Percentiles rank a stretch among this genome's conserved stretches.
Conservation (phyloP, 1,139 yeast species). For the Eremothecium coryli region DNA sequence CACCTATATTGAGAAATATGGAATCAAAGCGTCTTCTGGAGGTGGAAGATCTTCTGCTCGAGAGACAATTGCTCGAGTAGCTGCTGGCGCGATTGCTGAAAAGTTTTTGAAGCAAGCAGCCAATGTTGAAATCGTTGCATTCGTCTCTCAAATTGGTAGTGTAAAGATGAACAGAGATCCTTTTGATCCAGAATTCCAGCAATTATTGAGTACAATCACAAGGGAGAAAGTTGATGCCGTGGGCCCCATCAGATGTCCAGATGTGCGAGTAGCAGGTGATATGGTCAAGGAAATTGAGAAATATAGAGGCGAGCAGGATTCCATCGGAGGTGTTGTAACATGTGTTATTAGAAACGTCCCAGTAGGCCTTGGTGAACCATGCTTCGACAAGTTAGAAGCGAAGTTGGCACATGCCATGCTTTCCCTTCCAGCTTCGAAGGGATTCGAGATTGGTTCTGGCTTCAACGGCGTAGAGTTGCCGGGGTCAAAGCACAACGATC, state of each 20-base stretch:
- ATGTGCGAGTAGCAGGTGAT: slow-evolving; percentile 52
- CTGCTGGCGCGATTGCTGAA: slow-evolving; percentile 98
- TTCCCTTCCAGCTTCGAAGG: slow-evolving; percentile 95
- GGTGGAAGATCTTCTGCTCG: slow-evolving; percentile 97
- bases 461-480: slow-evolving; percentile 82
- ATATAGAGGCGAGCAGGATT: slow-evolving; percentile 79
- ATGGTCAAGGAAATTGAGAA: slow-evolving; percentile 86
- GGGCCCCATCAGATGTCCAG: slow-evolving; percentile 95
- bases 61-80: slow-evolving; percentile 97
- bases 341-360: slow-evolving; percentile 94
- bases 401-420: slow-evolving; percentile 94
- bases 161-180: slow-evolving; percentile 70
- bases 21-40: slow-evolving; percentile 86
- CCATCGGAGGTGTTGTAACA: slow-evolving; percentile 96
- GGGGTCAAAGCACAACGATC: slow-evolving; percentile 90
- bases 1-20: slow-evolving; percentile 86
- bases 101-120: slow-evolving; percentile 69
- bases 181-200: slow-evolving; percentile 51
- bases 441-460: slow-evolving; percentile 95
- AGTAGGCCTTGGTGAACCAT: slow-evolving; percentile 92
- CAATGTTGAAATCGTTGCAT: slow-evolving; percentile 90
- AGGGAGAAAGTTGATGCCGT: slow-evolving; percentile 80
- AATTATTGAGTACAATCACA: slow-evolving; percentile 63
- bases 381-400: slow-evolving; percentile 94
- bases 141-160: slow-evolving; percentile 83